Evolutionary conservation across 345 rosid genomes (phyloP).

Genomic region (Camelina laxa): DNA sequence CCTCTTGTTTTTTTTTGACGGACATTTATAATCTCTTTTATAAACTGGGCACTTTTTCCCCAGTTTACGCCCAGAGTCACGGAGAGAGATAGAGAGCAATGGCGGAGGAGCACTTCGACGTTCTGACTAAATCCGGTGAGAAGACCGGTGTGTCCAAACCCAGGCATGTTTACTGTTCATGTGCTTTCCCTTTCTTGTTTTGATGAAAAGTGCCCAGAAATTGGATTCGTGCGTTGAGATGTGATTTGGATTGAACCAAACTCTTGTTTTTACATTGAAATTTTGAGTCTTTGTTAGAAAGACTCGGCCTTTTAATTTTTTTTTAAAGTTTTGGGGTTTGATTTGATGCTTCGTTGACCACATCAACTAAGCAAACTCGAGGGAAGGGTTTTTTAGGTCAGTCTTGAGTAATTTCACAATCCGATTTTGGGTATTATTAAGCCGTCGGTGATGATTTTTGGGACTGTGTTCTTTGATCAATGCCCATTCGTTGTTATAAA

Average conservation of each 20-base stretch:
- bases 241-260: conserved; percentile 12
- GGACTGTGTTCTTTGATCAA: conserved; percentile 15
- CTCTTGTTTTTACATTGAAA: conserved; percentile 8
- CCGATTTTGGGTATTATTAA: neutral
- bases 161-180: conserved; percentile 53
- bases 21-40: neutral
- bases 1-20: neutral
- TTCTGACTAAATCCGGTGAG: conserved; percentile 65
- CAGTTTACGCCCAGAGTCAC: neutral
- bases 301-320: neutral
- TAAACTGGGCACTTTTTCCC: neutral
- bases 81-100: conserved; percentile 14
- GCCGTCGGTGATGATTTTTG: neutral
- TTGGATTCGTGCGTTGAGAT: neutral
- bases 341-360: conserved; percentile 33
- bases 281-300: conserved; percentile 4
- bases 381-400: neutral
- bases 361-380: conserved; percentile 26
- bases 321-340: neutral
- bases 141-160: conserved; percentile 76
- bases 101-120: conserved; percentile 71
- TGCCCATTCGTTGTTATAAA: too few species aligned
- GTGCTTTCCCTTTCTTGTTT: conserved; percentile 17
- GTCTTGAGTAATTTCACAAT: neutral
- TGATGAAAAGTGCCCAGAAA: conserved; percentile 3